A percentile compares a stretch with the other conserved stretches of the same genome.
These are phyloP conservation scores for Fusarium agapanthi DNA, from an alignment of 2,329 filamentous ascomycete genomes.

Conservation along the genomic window DNA sequence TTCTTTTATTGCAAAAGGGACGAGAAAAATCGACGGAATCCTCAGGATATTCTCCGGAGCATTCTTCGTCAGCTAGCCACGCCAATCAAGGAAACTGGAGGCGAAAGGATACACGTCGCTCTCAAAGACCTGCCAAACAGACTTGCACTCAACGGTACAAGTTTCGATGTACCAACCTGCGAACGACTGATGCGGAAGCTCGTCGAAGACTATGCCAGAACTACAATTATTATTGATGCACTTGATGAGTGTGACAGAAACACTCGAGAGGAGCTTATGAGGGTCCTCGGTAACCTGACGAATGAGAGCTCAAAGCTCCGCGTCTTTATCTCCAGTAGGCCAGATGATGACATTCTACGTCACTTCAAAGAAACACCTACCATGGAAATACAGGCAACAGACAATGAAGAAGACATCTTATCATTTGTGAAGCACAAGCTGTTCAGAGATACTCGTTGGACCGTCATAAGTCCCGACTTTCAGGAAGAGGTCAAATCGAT, in stretches of 20 bases:
- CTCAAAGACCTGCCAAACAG: rapidly evolving
- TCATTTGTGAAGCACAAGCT: rapidly evolving
- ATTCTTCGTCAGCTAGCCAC: background rate
- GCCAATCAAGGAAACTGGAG: rapidly evolving
- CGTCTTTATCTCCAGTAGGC: rapidly evolving
- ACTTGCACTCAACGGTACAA: rapidly evolving
- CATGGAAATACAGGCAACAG: rapidly evolving
- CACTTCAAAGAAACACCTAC: rapidly evolving
- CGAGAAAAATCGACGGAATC: rapidly evolving
- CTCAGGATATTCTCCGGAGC: rapidly evolving
- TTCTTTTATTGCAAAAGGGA: background rate
- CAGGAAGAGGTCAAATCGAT: rapidly evolving
- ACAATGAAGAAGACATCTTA: rapidly evolving
- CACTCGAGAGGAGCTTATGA: background rate
- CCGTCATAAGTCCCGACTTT: rapidly evolving
- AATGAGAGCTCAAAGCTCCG: rapidly evolving
- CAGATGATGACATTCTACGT: rapidly evolving
- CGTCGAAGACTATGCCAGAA: rapidly evolving
- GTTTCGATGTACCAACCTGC: rapidly evolving
- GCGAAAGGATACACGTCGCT: rapidly evolving
- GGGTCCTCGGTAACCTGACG: rapidly evolving
- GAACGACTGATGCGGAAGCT: rapidly evolving
- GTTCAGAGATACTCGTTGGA: rapidly evolving
- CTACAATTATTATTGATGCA: rapidly evolving
- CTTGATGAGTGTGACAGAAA: background rate